These are phyloP conservation scores for Wickerhamomyces sydowiorum DNA, from an alignment of 805 yeast species.

Conservation along the genomic window DNA sequence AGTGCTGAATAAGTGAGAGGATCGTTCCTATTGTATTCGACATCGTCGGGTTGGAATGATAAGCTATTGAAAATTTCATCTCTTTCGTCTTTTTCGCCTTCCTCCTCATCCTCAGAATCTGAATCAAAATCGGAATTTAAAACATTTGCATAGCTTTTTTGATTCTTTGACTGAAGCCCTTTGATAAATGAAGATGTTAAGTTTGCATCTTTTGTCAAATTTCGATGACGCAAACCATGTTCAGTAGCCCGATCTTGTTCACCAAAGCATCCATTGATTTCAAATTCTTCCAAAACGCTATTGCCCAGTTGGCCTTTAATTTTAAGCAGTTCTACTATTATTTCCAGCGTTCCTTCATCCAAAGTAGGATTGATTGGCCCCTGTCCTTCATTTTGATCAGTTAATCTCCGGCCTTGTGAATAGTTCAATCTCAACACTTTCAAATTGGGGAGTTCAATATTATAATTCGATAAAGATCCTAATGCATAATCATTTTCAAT, in stretches of 20 bases:
- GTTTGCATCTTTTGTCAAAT: constrained; percentile 6
- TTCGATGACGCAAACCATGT: constrained; percentile 13
- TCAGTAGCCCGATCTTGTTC: constrained; percentile 13
- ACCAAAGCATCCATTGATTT: constrained; percentile 18
- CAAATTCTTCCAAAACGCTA: constrained; percentile 6
- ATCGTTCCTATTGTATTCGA: neutral
- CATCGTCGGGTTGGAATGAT: neutral
- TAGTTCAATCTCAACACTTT: constrained; percentile 7
- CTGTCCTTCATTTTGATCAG: neutral
- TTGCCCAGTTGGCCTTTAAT: neutral
- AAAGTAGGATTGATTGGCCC: no score
- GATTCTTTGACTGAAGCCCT: no score
- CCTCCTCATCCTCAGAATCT: constrained; percentile 1
- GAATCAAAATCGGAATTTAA: neutral
- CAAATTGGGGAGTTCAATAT: constrained; percentile 7
- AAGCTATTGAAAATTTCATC: neutral
- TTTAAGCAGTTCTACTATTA: neutral
- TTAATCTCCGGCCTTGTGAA: neutral
- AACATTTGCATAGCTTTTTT: neutral
- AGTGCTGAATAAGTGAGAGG: no score
- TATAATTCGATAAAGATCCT: neutral
- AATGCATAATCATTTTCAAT: constrained; percentile 1
- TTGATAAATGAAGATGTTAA: constrained; percentile 8
- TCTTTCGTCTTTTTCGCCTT: neutral
- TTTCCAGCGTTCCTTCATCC: neutral